Percentiles rank a stretch among this genome's conserved stretches.
Evolutionary conservation across 106 monocot species (phyloP).

Genomic region (Xerophyta viscosa): DNA sequence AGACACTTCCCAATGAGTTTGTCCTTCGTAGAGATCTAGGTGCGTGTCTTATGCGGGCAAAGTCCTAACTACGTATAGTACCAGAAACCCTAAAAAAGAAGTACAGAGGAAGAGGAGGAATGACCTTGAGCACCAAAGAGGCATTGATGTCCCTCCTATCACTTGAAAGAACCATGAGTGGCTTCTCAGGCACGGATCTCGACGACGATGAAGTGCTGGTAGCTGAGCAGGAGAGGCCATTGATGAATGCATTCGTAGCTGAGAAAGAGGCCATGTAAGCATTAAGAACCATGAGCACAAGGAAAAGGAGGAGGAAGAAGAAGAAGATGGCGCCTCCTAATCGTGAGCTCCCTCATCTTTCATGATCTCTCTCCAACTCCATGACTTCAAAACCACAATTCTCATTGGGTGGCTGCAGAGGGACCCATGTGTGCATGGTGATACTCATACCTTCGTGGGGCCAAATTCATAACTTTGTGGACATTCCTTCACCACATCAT

Average conservation of each 20-base stretch:
- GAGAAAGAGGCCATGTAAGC: conserved; percentile 15
- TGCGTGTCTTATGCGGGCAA: no score
- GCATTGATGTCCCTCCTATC: conserved; percentile 29
- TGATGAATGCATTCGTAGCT: conserved; percentile 10
- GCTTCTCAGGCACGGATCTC: conserved; percentile 1
- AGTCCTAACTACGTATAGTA: background rate
- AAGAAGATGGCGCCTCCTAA: no score
- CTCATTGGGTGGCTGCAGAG: background rate
- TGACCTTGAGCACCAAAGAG: conserved; percentile 27
- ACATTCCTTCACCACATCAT: background rate
- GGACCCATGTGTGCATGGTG: background rate
- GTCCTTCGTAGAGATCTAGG: no score
- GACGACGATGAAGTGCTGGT: conserved; percentile 1
- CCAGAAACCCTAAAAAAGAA: background rate
- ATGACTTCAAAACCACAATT: conserved; percentile 1
- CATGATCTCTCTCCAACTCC: conserved; percentile 17
- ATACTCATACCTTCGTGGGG: background rate
- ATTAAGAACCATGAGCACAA: conserved; percentile 3
- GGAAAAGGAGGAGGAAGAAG: background rate
- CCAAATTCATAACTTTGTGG: background rate
- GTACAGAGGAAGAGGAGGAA: background rate
- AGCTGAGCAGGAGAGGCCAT: conserved; percentile 10
- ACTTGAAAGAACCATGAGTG: conserved; percentile 14
- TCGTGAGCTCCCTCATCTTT: conserved; percentile 7
- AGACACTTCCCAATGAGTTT: no score